Conservation (phyloP, 1,284 basidiomycete genomes). For the Ustilago sp. region DNA sequence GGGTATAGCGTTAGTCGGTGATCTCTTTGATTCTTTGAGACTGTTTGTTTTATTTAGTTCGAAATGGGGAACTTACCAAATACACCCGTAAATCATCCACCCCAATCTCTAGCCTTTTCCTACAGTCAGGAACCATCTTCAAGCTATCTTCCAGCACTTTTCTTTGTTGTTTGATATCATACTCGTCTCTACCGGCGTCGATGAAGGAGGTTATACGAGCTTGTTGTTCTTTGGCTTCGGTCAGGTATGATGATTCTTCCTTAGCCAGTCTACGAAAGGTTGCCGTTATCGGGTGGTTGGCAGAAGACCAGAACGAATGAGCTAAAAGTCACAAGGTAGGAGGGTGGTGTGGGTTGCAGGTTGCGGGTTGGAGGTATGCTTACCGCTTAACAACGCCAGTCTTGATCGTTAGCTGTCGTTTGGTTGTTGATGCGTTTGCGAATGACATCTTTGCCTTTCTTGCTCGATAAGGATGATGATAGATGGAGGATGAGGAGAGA, state of each 20-base stretch:
- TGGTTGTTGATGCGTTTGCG: conserved; percentile 28
- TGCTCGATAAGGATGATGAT: background rate
- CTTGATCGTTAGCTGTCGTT: conserved; percentile 60
- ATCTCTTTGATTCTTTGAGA: background rate
- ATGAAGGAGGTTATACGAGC: conserved; percentile 35
- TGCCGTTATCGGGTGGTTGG: too few relatives aligned
- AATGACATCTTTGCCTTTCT: conserved; percentile 22
- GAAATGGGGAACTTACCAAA: conserved; percentile 39
- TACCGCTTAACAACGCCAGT: conserved; percentile 60
- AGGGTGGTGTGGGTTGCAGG: background rate
- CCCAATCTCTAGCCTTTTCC: conserved; percentile 43
- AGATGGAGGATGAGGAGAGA: background rate
- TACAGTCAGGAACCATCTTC: conserved; percentile 63
- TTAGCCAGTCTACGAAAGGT: conserved; percentile 45
- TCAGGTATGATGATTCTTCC: conserved; percentile 55
- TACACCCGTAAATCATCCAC: conserved; percentile 44
- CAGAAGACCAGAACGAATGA: background rate
- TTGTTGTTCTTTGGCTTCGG: conserved; percentile 47
- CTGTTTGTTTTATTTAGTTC: too few relatives aligned
- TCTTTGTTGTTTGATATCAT: conserved; percentile 55
- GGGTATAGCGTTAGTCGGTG: background rate
- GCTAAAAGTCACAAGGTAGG: background rate
- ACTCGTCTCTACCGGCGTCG: conserved; percentile 54
- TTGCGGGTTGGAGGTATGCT: background rate
- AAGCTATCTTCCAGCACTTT: conserved; percentile 51